phyloP scores from a whole-genome alignment of 768 basidiomycete species.

The Mycena metata region DNA sequence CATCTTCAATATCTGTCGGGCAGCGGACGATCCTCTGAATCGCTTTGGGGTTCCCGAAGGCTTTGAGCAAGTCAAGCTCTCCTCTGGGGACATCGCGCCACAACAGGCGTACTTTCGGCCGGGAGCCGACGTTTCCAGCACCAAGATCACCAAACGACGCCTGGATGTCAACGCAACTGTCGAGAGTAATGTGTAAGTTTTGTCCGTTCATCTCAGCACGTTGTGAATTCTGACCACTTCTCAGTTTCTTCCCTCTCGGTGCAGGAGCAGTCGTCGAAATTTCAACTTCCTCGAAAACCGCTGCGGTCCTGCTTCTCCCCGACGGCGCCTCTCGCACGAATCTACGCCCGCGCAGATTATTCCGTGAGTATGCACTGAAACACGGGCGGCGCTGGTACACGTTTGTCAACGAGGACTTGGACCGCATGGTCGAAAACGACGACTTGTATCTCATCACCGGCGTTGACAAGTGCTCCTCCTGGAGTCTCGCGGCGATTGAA shows the following conservation, averaged over 20 bases:
- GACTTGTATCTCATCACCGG: conserved; percentile 32
- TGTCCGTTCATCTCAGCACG: background rate
- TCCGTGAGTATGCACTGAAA: conserved; percentile 27
- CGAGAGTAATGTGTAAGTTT: conserved; percentile 18
- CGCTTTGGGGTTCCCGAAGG: conserved; percentile 31
- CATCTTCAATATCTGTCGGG: conserved; percentile 37
- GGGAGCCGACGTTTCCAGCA: conserved; percentile 22
- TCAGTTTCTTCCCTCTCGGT: conserved; percentile 7
- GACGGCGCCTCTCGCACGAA: conserved; percentile 29
- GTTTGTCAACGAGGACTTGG: conserved; percentile 17
- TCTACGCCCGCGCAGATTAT: background rate
- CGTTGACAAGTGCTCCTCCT: conserved; percentile 20
- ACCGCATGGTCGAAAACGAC: conserved; percentile 13
- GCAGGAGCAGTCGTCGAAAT: conserved; percentile 20
- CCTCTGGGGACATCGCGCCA: conserved; percentile 3
- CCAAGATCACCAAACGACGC: conserved; percentile 14
- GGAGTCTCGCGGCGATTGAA: conserved; percentile 28
- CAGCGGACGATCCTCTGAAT: conserved; percentile 31
- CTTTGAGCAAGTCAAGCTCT: conserved; percentile 22
- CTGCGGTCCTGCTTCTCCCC: conserved; percentile 31
- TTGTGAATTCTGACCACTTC: background rate
- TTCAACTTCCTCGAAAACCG: conserved; percentile 15
- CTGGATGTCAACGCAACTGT: conserved; percentile 8
- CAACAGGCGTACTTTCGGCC: background rate
- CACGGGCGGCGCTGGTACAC: conserved; percentile 32